A percentile compares a stretch with the other conserved stretches of the same genome.
Evolutionary conservation across 768 basidiomycete species (phyloP).

Genomic region (Phaeotremella fagi): DNA sequence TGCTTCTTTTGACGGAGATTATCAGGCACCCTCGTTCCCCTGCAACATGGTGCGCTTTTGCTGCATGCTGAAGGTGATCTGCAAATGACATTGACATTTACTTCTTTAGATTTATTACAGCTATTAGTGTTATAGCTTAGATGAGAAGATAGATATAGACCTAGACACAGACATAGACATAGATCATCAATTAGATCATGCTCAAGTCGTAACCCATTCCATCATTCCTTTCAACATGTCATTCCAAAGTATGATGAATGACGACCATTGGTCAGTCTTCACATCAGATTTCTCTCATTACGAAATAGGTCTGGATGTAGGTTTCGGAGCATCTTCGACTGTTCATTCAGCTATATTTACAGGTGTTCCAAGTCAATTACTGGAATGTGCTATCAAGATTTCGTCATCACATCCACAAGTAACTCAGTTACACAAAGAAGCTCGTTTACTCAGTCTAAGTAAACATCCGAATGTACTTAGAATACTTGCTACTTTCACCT

Average conservation of each 20-base stretch:
- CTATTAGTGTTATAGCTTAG: too few relatives aligned
- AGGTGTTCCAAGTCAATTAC: not conserved
- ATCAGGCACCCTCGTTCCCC: too few relatives aligned
- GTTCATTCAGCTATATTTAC: slow-evolving; percentile 71
- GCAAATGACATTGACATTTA: too few relatives aligned
- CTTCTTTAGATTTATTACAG: too few relatives aligned
- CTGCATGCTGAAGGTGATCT: too few relatives aligned
- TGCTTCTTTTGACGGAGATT: too few relatives aligned
- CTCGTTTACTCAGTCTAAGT: slow-evolving; percentile 25
- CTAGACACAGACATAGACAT: too few relatives aligned
- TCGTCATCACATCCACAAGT: slow-evolving; percentile 55
- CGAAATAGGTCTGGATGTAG: slow-evolving; percentile 59
- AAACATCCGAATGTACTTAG: slow-evolving; percentile 65
- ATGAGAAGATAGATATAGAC: too few relatives aligned
- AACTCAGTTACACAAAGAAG: slow-evolving; percentile 51
- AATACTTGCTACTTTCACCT: slow-evolving; percentile 33
- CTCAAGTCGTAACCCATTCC: too few relatives aligned
- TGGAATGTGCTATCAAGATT: slow-evolving; percentile 41
- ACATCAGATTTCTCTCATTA: slow-evolving; percentile 60
- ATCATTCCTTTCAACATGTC: too few relatives aligned
- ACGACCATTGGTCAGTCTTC: slow-evolving; percentile 20
- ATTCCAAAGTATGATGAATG: slow-evolving; percentile 28
- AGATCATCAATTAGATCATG: too few relatives aligned
- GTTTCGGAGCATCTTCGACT: slow-evolving; percentile 86
- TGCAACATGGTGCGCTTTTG: too few relatives aligned